Conservation (phyloP, 2,329 filamentous ascomycete species). For the Davidsoniella virescens region DNA sequence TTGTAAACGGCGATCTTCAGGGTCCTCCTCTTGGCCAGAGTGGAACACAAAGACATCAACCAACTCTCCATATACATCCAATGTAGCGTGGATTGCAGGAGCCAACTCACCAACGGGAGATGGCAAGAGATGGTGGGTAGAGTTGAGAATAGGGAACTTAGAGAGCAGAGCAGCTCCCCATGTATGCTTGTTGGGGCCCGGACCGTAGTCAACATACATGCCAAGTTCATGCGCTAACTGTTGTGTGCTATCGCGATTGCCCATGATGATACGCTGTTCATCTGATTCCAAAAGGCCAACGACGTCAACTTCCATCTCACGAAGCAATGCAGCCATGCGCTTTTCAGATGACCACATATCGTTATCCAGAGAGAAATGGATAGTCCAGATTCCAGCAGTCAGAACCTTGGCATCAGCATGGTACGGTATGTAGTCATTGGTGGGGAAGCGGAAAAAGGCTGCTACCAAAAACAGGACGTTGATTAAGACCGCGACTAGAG, state of each 20-base stretch:
- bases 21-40: constrained; percentile 93
- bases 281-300: constrained; percentile 90
- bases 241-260: constrained; percentile 90
- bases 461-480: constrained; percentile 67
- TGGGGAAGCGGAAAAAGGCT: constrained; percentile 81
- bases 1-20: constrained; percentile 77
- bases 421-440: constrained; percentile 80
- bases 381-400: constrained; percentile 95
- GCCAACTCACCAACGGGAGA: constrained; percentile 89
- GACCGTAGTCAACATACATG: constrained; percentile 97
- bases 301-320: constrained; percentile 93
- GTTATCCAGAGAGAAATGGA: constrained; percentile 95
- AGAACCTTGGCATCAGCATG: constrained; percentile 75
- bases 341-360: constrained; percentile 97
- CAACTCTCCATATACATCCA: constrained; percentile 78
- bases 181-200: constrained; percentile 96
- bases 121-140: constrained; percentile 85
- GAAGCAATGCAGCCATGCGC: constrained; percentile 79
- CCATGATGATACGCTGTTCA: constrained; percentile 96
- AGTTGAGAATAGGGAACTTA: constrained; percentile 95
- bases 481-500: constrained; percentile 48
- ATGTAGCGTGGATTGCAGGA: constrained; percentile 89
- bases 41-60: constrained; percentile 97
- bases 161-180: constrained; percentile 89
- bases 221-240: constrained; percentile 89